Evolutionary conservation across 1,284 basidiomycete species (phyloP), one percentile per base, ranked within the genome.

Genomic region (Leccinum subspadiceum): DNA sequence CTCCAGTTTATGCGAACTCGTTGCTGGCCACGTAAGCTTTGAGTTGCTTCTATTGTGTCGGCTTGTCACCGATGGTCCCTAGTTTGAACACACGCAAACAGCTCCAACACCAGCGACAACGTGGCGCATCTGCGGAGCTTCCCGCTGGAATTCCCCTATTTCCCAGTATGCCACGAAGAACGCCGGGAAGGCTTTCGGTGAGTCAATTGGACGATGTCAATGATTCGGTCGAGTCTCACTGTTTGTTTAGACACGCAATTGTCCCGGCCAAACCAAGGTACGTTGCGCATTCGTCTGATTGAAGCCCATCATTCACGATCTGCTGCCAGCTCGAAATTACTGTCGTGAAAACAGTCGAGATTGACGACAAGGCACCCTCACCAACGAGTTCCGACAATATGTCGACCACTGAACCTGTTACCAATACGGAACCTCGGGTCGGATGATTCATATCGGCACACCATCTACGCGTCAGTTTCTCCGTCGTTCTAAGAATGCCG

Each of bases 1-100:
- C 20, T 17, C 8, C 22, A 72, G 73, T 72, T 41, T 75, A 72
- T 26, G 72, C 71, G n/a, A 75, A 74, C 41, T 72, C 73, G 12
- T 57, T 72, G 22, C 65, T 72, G n/a, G 71, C 73, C 1, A 75
- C 73, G 73, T 75, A 54, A 57, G 71, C 63, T 54, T 53, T 10
- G 12, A 48, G 17, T 24, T 35, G 10, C 6, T 54, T 13, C 6
- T 57, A 24, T 5, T 15, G 2, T 48, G 10, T 13, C 46, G n/a
- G 37, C 17, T 5, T 2, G 2, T 54, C 7, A 54, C 35, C 3
- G 4, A 56, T 51, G 9, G 2, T 5, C 15, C 29, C 26, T 33
- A 72, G 73, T 13, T 51, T 75, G 57, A 72, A 75, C 39, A 58
- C 73, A 10, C 70, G 69, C 5, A 72, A 63, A 58, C 64, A 70